Base-by-base conservation (phyloP, 805 yeast genomes). In the Candida cerambycidarum region DNA sequence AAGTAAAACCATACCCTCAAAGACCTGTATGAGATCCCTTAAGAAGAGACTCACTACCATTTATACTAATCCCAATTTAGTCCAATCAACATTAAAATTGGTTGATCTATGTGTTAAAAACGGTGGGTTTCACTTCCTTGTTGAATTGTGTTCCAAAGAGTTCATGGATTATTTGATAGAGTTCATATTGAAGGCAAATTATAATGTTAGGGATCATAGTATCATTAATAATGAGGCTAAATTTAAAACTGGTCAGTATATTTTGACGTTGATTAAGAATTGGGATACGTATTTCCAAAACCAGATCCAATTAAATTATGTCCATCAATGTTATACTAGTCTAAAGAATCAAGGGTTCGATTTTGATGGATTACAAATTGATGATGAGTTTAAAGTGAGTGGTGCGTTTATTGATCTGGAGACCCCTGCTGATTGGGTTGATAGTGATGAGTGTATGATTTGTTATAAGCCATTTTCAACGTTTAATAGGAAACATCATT, bases 391-490 rank as follows among this genome's bases (percentile, higher is more conserved):
- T 16, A 72, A 71, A 38, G 28, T 25, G 4, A 39, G 21, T 25
- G 61, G 71, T 24, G 66, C 67, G 14, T 80, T 90, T 60, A 79
- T 92, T 38, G 97, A 92, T 55, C 79, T 96, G 1, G 85, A 81
- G 47, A 90, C 90, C 4, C 97, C 99, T 1, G 98, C 99, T 0
- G 97, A 89, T 53, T 93, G 99, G 99, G 83, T 86, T 16, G 99
- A 93, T 57, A 85, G 90, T 9, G 96, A 89, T 54, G 88, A 88
- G 3, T 93, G 99, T 63, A 90, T 93, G 97, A 80, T 88, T 42
- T 89, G 97, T 52, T 89, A 95, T 39, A 79, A 74, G 32, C 67
- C 82, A 12, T 93, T 93, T 58, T 72, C 93, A 1, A 76, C 92
- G 58, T 68, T 90, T 46, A 89, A 87, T 60, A 76, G 99, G 57